Conservation (phyloP, 495 filamentous ascomycete species). For the Talaromyces liani region DNA sequence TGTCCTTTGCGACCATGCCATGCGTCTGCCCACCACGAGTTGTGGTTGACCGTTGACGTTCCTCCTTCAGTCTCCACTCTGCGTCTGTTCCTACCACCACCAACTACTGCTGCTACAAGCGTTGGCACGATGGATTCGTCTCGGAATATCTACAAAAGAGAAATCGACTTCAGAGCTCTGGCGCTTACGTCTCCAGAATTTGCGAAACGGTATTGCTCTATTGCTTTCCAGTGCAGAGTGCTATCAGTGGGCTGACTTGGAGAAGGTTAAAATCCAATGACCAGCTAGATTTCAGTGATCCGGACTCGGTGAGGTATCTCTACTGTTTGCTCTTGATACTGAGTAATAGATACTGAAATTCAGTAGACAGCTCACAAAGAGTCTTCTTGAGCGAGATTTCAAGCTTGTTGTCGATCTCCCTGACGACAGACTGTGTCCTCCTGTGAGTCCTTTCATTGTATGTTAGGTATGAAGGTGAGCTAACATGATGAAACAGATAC, state of each 20-base stretch:
- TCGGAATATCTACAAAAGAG: constrained; percentile 48
- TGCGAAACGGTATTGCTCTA: constrained; percentile 38
- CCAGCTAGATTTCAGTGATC: constrained; percentile 76
- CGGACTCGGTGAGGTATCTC: constrained; percentile 59
- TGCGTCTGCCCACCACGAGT: not conserved
- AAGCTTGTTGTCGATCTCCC: constrained; percentile 62
- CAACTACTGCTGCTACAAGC: too few species aligned
- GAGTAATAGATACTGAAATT: not conserved
- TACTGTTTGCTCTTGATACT: not conserved
- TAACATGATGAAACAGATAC: constrained; percentile 39
- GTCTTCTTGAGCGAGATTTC: constrained; percentile 70
- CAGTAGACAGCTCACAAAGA: constrained; percentile 68
- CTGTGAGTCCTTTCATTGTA: constrained; percentile 41
- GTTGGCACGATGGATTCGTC: constrained; percentile 24
- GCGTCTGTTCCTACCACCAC: not conserved
- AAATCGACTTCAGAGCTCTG: constrained; percentile 54
- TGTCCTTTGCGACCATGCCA: not conserved
- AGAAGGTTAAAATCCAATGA: constrained; percentile 50
- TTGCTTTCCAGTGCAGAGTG: not conserved
- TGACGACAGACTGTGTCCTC: constrained; percentile 79
- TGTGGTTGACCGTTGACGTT: not conserved
- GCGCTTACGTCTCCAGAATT: constrained; percentile 52
- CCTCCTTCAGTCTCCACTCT: not conserved
- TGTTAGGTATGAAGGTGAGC: not conserved
- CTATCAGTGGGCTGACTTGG: constrained; percentile 8